Evolutionary conservation across 345 rosid species (phyloP).

Genomic region (Eucalyptus marginata): DNA sequence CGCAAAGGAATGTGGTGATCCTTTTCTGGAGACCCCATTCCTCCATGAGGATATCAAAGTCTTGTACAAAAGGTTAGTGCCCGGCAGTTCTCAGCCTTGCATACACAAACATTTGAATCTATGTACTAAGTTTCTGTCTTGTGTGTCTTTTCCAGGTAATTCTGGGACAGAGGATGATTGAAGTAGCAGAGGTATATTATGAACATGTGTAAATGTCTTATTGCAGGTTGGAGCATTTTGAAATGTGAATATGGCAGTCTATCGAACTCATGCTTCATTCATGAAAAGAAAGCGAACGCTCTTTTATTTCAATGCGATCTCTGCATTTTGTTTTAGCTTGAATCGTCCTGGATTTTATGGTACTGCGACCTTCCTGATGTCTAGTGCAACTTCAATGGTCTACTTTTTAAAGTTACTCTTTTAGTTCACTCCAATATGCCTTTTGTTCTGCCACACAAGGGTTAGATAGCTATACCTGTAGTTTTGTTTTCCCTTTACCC

Average conservation of each 20-base stretch:
- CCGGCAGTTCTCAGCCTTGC: not conserved
- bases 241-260: not conserved
- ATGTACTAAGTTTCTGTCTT: not conserved
- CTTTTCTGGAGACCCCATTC: constrained; percentile 44
- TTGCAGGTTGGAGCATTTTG: not conserved
- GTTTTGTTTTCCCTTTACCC: not conserved
- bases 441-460: not conserved
- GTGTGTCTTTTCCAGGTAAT: not conserved
- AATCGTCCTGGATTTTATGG: not conserved
- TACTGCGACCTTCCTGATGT: not conserved
- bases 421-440: not conserved
- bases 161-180: not conserved
- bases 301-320: not conserved
- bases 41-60: constrained; percentile 46
- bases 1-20: constrained; percentile 44
- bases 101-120: not conserved
- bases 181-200: not conserved
- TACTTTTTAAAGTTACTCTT: not conserved
- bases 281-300: not conserved
- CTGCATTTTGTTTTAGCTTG: not conserved
- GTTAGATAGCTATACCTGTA: not conserved
- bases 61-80: constrained; percentile 62
- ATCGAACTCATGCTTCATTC: not conserved
- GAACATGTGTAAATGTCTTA: not conserved
- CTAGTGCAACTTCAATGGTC: not conserved